These are phyloP conservation scores for Coprinopsis sp. DNA, from an alignment of 768 basidiomycete species.

Conservation along the genomic window DNA sequence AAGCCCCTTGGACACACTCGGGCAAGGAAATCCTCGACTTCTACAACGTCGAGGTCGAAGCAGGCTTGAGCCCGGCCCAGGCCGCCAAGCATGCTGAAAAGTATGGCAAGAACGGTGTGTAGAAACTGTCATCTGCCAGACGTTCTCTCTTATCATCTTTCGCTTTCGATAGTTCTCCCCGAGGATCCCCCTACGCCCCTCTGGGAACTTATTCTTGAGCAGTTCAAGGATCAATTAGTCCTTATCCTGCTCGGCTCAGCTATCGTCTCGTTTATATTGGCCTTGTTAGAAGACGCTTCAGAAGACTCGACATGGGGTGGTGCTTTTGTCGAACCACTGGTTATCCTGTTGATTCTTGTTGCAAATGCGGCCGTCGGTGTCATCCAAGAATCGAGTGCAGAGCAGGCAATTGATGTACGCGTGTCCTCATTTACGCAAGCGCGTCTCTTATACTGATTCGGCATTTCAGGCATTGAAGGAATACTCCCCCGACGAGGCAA, in stretches of 20 bases:
- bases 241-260: slow-evolving; percentile 94
- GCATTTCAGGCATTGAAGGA: slow-evolving; percentile 90
- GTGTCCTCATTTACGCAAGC: slow-evolving; percentile 1
- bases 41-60: slow-evolving; percentile 58
- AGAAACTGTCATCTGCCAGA: background rate
- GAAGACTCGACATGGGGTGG: slow-evolving; percentile 62
- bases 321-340: slow-evolving; percentile 92
- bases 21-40: slow-evolving; percentile 66
- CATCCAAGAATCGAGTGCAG: slow-evolving; percentile 93
- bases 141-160: slow-evolving; percentile 5
- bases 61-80: slow-evolving; percentile 63
- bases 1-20: slow-evolving; percentile 74
- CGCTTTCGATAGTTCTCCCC: slow-evolving; percentile 64
- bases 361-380: slow-evolving; percentile 98
- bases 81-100: slow-evolving; percentile 68
- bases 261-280: slow-evolving; percentile 88
- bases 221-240: slow-evolving; percentile 98
- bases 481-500: slow-evolving; percentile 96
- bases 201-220: slow-evolving; percentile 94
- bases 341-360: slow-evolving; percentile 92
- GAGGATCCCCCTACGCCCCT: slow-evolving; percentile 89
- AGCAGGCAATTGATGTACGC: slow-evolving; percentile 94
- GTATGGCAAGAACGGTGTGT: slow-evolving; percentile 83
- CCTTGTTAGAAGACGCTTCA: slow-evolving; percentile 71
- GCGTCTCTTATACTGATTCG: too few species aligned